Base-by-base conservation (phyloP, 164 flowering plant species). In the Nymphaea colorata region DNA sequence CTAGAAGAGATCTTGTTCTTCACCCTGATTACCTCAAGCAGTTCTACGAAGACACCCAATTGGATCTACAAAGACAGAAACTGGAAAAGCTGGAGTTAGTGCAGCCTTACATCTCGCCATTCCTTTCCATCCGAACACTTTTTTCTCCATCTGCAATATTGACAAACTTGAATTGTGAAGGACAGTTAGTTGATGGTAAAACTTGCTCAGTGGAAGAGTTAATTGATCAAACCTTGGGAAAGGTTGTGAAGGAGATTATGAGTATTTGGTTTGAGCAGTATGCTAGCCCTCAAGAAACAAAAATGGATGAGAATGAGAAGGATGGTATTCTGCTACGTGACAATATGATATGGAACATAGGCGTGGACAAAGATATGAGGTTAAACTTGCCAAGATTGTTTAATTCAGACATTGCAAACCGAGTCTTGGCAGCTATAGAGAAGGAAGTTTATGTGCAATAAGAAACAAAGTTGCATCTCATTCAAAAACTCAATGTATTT, bases 301-400 rank as follows among this genome's bases (percentile, higher is more conserved):
- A 66, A 41, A 69, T 86, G 44, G 86, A 67, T 17, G 90, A 82
- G 66, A 6, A 10, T 4, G 96, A 86, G 66, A 82, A 61, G 64
- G 67, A 47, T 43, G 70, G 62, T 3, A 62, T 87, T 76, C 75
- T 71, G 43, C 75, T 70, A 68, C 86, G 96, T 77, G 94, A 86
- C 64, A 42, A 53, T 67, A 6, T 87, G 53, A 67, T 80, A n/a
- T 88, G 73, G 76, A 80, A 44, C 10, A 82, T 79, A 78, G 79
- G 84, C 4, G 75, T 90, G 53, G 93, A 89, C 78, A 78, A 81
- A 36, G 98, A 93, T 79, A 73, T 93, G 36, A 82, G 76, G 3
- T 69, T 85, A 0, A 86, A 75, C 67, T 79, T 90, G 68, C 96
- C 98, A 0, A 79, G 87, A 71, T 68, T 93, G 82, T 93, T 93